These are phyloP conservation scores for Neofusicoccum sp. DNA, from an alignment of 2,329 filamentous ascomycete genomes.

Conservation along the genomic window DNA sequence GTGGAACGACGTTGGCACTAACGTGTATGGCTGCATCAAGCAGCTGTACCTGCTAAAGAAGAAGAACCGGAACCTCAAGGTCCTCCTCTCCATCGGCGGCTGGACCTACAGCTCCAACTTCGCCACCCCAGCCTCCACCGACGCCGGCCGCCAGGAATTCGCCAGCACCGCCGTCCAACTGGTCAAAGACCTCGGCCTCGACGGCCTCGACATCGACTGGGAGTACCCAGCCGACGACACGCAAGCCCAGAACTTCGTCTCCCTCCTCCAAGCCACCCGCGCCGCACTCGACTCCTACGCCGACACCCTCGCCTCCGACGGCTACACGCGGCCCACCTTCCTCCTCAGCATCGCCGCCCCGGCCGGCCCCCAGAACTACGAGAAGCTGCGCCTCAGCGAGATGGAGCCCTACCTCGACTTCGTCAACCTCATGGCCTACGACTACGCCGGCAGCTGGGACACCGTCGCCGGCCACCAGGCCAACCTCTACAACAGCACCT, in stretches of 20 bases:
- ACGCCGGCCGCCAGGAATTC: constrained; percentile 62
- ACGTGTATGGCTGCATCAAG: constrained; percentile 75
- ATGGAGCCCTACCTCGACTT: constrained; percentile 49
- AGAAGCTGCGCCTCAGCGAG: constrained; percentile 40
- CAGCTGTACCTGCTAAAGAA: constrained; percentile 76
- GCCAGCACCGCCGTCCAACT: constrained; percentile 70
- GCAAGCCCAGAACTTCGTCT: constrained; percentile 42
- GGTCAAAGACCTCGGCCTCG: constrained; percentile 76
- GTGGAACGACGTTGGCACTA: constrained; percentile 63
- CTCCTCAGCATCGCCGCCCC: constrained; percentile 47
- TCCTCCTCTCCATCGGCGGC: constrained; percentile 81
- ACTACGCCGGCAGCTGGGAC: constrained; percentile 77
- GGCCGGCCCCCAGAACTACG: constrained; percentile 43
- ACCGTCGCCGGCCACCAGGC: constrained; percentile 70
- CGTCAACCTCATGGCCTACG: constrained; percentile 53
- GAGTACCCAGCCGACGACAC: constrained; percentile 42
- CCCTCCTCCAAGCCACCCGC: constrained; percentile 40
- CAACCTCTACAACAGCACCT: constrained; percentile 65
- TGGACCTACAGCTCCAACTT: constrained; percentile 82
- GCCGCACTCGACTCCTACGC: constrained; percentile 42
- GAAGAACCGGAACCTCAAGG: constrained; percentile 71
- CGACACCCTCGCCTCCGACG: constrained; percentile 25
- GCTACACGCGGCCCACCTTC: constrained; percentile 33
- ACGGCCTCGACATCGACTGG: constrained; percentile 51
- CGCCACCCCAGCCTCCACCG: constrained; percentile 63